Evolutionary conservation across 2,329 filamentous ascomycete species (phyloP), one percentile per base, ranked within the genome.

Genomic region (Clonostachys solani): DNA sequence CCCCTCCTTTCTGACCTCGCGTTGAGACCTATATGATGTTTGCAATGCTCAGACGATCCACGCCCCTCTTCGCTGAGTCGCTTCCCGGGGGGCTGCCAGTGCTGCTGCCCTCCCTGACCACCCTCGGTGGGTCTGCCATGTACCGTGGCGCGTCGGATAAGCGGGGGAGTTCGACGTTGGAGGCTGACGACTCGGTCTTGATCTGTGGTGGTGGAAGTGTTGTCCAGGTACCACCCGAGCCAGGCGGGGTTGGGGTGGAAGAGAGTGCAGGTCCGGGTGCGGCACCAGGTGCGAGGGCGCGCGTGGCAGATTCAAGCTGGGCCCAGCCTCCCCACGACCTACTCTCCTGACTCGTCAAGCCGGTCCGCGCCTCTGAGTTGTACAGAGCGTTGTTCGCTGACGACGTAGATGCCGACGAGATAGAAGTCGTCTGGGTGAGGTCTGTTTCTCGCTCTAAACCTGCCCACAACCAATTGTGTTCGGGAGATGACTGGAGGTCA

Each of bases 381-480:
- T 65, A 72, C 16, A 73, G 58, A 8, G 63, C 41, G 19, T 33
- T 44, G 18, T n/a, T 18, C 36, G 36, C 15, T 5, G 15, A 12
- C 7, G 15, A 37, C 59, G 50, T 40, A 56, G 58, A 35, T 54
- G 52, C 10, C 60, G 50, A 5, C 73, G 55, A 33, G 12, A 37
- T 45, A 8, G 36, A 19, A n/a, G 36, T 29, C 17, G 34, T 18
- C 29, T 17, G 44, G 16, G 44, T 40, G n/a, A 44, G 37, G 23
- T 33, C 34, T 3, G 58, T 51, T 40, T 77, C 75, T 40, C 65
- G 64, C 56, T 86, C 84, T 35, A 76, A 75, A 33, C 79, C 75
- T 57, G 79, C 69, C 92, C 92, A 96, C 5, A 92, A 80, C 92
- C 92, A 97, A 12, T 85, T 84, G 35, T 81, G 81, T 45, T 91